phyloP scores from a whole-genome alignment of 306 rosid genomes.

The Begonia loranthoides region DNA sequence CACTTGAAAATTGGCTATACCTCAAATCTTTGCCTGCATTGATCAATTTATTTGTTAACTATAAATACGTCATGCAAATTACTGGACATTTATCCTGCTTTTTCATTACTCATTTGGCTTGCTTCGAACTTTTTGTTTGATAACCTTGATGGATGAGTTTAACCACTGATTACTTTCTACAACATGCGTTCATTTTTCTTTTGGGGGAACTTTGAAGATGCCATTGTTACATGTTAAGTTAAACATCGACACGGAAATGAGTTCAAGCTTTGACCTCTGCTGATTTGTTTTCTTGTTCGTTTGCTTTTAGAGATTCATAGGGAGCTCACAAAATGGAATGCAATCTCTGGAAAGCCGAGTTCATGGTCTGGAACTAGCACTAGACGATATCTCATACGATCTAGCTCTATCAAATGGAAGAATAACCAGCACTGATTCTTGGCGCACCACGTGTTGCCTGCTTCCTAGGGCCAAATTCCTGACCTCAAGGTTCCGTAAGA shows the following conservation, averaged over 20 bases:
- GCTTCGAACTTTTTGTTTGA: too few relatives aligned
- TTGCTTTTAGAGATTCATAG: constrained; percentile 61
- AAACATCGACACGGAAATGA: too few relatives aligned
- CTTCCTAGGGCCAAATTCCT: constrained; percentile 70
- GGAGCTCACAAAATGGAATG: constrained; percentile 91
- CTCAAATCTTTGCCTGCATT: too few relatives aligned
- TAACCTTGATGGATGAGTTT: neutral
- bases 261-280: neutral
- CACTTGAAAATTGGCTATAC: neutral
- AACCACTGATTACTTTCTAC: neutral
- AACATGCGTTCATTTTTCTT: too few relatives aligned
- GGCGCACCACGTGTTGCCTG: constrained; percentile 47
- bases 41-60: too few relatives aligned
- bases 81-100: too few relatives aligned
- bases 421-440: constrained; percentile 32
- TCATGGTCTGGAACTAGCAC: constrained; percentile 80
- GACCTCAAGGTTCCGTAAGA: constrained; percentile 81
- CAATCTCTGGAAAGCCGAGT: constrained; percentile 89
- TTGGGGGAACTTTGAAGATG: too few relatives aligned
- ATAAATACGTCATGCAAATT: too few relatives aligned
- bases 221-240: too few relatives aligned
- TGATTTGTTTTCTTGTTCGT: constrained; percentile 6
- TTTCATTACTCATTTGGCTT: too few relatives aligned
- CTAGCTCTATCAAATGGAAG: constrained; percentile 82
- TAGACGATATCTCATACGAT: constrained; percentile 90